Percentiles rank a stretch among this genome's conserved stretches.
These are phyloP conservation scores for Eleusine coracana DNA, from an alignment of 176 grass and related monocot species.

Conservation along the genomic window DNA sequence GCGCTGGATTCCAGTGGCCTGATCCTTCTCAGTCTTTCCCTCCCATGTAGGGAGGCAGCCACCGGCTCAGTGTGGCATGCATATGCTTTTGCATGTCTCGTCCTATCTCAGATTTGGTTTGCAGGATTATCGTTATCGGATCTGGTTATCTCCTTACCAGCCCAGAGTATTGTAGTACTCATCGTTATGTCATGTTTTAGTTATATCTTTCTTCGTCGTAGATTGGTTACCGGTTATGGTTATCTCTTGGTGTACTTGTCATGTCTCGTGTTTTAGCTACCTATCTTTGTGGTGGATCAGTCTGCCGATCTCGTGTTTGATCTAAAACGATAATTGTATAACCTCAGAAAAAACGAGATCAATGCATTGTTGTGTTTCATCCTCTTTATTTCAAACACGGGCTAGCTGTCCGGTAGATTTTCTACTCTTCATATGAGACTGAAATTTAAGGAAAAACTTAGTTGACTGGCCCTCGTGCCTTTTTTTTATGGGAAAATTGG, in stretches of 20 bases:
- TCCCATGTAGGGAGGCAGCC: slow-evolving; percentile 1
- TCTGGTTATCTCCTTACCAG: too few relatives aligned
- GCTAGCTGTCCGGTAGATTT: not conserved
- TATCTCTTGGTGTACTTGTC: too few relatives aligned
- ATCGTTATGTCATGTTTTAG: too few relatives aligned
- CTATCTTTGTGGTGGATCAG: not conserved
- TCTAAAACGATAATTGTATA: not conserved
- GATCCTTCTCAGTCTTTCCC: not conserved
- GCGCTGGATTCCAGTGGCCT: slow-evolving; percentile 1
- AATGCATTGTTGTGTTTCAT: not conserved
- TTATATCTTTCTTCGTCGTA: too few relatives aligned
- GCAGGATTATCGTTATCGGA: too few relatives aligned
- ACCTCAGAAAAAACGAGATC: not conserved
- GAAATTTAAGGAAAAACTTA: not conserved
- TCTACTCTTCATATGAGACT: not conserved
- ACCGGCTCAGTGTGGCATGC: not conserved
- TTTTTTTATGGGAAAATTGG: too few relatives aligned
- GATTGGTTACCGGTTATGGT: too few relatives aligned
- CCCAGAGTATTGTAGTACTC: too few relatives aligned
- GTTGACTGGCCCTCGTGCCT: too few relatives aligned
- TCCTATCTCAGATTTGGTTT: not conserved
- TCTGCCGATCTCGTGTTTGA: not conserved
- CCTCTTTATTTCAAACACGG: too few relatives aligned
- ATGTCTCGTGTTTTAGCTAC: not conserved
- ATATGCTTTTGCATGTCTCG: not conserved